Evolutionary conservation across 306 rosid genomes (phyloP).

Genomic region (Castanea sativa): DNA sequence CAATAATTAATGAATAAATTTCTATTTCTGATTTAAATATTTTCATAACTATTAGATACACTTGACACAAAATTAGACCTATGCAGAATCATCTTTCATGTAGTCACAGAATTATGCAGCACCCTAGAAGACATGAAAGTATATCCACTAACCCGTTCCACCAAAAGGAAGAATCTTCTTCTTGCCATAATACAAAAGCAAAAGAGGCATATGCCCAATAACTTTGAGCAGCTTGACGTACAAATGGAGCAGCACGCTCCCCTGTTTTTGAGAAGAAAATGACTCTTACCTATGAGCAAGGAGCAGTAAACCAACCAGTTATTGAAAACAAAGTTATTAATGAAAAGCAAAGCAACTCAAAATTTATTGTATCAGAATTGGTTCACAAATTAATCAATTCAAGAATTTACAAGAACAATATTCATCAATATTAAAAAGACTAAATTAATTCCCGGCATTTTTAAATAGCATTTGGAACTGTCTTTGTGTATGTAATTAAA

Average conservation of each 20-base stretch:
- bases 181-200: slow-evolving; percentile 84
- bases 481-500: neutral
- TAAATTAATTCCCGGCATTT: neutral
- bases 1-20: slow-evolving; percentile 8
- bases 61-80: too few relatives aligned
- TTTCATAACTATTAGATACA: neutral
- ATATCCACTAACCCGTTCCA: slow-evolving; percentile 62
- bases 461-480: neutral
- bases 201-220: slow-evolving; percentile 77
- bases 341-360: slow-evolving; percentile 9
- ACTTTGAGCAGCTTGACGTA: slow-evolving; percentile 72
- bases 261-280: slow-evolving; percentile 71
- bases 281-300: slow-evolving; percentile 68
- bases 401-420: neutral
- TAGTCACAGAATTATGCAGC: neutral
- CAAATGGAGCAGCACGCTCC: slow-evolving; percentile 82
- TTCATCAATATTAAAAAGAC: neutral
- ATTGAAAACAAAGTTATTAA: slow-evolving; percentile 13
- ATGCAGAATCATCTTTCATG: neutral
- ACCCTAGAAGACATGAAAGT: neutral
- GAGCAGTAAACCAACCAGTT: slow-evolving; percentile 19
- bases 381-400: neutral
- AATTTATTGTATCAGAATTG: neutral
- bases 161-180: slow-evolving; percentile 90
- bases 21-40: neutral